Conservation (phyloP, 352 stramenopile genomes). For the Pythium apleroticum region DNA sequence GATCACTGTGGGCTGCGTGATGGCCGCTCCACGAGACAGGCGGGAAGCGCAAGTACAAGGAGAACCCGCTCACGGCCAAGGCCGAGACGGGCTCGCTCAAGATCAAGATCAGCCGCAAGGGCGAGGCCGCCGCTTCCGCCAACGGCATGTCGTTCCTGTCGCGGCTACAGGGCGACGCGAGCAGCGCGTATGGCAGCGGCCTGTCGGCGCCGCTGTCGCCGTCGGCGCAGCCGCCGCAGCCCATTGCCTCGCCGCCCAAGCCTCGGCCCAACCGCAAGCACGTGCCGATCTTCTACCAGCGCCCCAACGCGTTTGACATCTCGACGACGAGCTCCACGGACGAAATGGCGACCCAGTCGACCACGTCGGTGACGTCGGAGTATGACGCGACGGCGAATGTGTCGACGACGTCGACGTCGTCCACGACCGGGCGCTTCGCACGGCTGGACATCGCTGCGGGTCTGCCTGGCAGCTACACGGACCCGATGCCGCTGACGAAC, state of each 20-base stretch:
- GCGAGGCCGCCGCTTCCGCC: conserved; percentile 18
- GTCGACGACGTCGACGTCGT: conserved; percentile 33
- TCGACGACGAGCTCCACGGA: conserved; percentile 35
- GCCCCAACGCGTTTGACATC: conserved; percentile 32
- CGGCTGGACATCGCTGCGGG: conserved; percentile 24
- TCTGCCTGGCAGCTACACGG: conserved; percentile 18
- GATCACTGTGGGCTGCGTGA: neutral
- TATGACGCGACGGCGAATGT: conserved; percentile 22
- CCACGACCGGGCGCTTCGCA: conserved; percentile 27
- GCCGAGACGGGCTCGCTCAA: conserved; percentile 72
- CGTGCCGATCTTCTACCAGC: conserved; percentile 81
- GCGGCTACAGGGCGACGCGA: neutral
- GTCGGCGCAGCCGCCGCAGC: conserved; percentile 9
- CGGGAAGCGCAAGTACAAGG: conserved; percentile 72
- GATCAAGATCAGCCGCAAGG: conserved; percentile 79
- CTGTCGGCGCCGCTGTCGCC: conserved; percentile 6
- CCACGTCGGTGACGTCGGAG: conserved; percentile 38
- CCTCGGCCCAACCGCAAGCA: conserved; percentile 81
- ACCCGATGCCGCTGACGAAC: conserved; percentile 38
- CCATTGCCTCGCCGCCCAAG: conserved; percentile 55
- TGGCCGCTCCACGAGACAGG: conserved; percentile 21
- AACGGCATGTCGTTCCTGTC: neutral
- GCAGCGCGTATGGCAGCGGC: neutral
- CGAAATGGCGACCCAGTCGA: conserved; percentile 33
- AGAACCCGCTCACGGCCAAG: conserved; percentile 74